Conservation (phyloP, 2,329 filamentous ascomycete genomes). For the Aureobasidium sp. region DNA sequence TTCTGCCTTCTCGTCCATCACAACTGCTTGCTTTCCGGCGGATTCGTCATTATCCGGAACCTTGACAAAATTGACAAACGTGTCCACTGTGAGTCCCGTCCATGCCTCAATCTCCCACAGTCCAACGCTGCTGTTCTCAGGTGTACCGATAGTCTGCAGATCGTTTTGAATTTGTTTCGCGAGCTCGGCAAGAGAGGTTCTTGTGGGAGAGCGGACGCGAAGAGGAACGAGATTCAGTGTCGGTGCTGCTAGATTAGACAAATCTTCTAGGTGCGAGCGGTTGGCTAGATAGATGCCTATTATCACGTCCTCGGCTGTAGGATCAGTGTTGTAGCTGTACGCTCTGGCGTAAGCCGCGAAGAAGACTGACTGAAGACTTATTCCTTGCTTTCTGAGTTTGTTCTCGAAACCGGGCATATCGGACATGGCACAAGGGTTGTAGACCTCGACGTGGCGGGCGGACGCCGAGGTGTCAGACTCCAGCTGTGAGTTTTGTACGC, state of each 20-base stretch:
- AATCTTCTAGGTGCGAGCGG: conserved; percentile 46
- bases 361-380: conserved; percentile 66
- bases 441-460: conserved; percentile 32
- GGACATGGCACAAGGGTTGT: conserved; percentile 41
- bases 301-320: conserved; percentile 38
- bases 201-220: conserved; percentile 37
- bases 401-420: conserved; percentile 34
- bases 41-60: conserved; percentile 33
- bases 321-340: conserved; percentile 29
- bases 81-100: conserved; percentile 62
- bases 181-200: conserved; percentile 34
- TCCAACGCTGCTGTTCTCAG: conserved; percentile 48
- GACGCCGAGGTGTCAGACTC: conserved; percentile 6
- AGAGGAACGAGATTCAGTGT: conserved; percentile 75
- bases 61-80: conserved; percentile 74
- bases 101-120: conserved; percentile 65
- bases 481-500: conserved; percentile 18
- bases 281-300: conserved; percentile 82
- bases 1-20: conserved; percentile 21
- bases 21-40: not conserved
- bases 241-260: conserved; percentile 50
- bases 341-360: conserved; percentile 60
- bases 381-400: conserved; percentile 41
- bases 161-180: conserved; percentile 60
- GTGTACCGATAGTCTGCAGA: conserved; percentile 50